Evolutionary conservation across 2,329 filamentous ascomycete genomes (phyloP), one percentile per base, ranked within the genome.

Genomic region (Trichocomaceae sp.): DNA sequence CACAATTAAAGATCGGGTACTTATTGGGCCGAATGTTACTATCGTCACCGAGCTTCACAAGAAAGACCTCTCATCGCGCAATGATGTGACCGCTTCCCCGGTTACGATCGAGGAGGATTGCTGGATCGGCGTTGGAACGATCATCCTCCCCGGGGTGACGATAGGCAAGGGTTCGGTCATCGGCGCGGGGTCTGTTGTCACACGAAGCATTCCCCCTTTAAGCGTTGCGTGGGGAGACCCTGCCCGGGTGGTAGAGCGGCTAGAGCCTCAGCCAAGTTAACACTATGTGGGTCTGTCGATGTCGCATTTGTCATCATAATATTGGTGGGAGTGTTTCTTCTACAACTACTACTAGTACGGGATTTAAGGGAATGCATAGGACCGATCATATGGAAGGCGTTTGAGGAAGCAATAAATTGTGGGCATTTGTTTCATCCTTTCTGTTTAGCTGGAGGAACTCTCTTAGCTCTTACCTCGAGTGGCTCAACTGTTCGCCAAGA

Each of bases 11-110:
- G 69, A 78, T 13, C 63, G 75, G 2, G 74, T 76, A 22, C 74
- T 79, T 67, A 68, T 79, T 37, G 78, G 77, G 0, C 77, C 77
- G 0, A 75, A 76, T 42, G 77, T 79, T 6, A 69, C 63, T 52
- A 77, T 80, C 20, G 74, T 77, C 41, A 70, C 75, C 0, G 78
- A 77, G 0, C 76, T 74, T 9, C 78, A 80, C 57, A 73, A 78
- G 57, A 70, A 69, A 0, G 74, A 75, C 19, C 72, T 79, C 10
- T 65, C 72, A 53, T 72, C 67, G 33, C 69, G 76, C 3, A 62
- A 72, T 23, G 64, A 79, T 22, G 77, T 79, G 55, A 79, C 73
- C 54, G 72, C 74, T 0, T 63, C 65, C 20, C 72, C 71, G 0
- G 73, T 79, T 1, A 66, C 64, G 3, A 75, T 79, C 44, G 76